Percentiles rank a stretch among this genome's conserved stretches.
Evolutionary conservation across 1,284 basidiomycete genomes (phyloP).

Genomic region (Naganishia albida): DNA sequence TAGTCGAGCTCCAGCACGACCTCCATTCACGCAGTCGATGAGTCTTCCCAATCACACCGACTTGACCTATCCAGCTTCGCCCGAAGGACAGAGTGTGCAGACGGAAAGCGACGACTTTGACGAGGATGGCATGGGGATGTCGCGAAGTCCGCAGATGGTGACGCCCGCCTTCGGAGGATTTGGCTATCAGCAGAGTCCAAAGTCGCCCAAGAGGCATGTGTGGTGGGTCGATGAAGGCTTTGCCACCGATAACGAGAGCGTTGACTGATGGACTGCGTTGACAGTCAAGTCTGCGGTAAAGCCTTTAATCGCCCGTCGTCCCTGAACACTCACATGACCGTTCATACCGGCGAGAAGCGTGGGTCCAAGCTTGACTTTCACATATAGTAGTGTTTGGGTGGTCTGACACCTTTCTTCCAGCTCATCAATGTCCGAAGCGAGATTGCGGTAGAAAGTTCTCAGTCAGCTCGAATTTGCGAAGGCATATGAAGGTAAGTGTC

Average conservation of each 20-base stretch:
- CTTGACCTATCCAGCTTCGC: background rate
- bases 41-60: constrained; percentile 6
- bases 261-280: no score
- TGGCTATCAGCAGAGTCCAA: constrained; percentile 2
- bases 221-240: background rate
- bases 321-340: constrained; percentile 67
- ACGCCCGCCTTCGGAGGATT: background rate
- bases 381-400: constrained; percentile 9
- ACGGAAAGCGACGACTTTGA: constrained; percentile 10
- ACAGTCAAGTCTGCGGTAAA: constrained; percentile 60
- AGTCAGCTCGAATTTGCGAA: constrained; percentile 64
- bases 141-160: background rate
- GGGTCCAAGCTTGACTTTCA: constrained; percentile 39
- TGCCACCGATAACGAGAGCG: no score
- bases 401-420: constrained; percentile 49
- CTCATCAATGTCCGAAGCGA: constrained; percentile 59
- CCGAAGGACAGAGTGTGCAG: constrained; percentile 1
- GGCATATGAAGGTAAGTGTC: constrained; percentile 58
- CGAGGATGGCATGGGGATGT: constrained; percentile 2
- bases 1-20: background rate
- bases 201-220: constrained; percentile 25
- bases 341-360: constrained; percentile 67
- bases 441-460: constrained; percentile 62
- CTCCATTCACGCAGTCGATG: constrained; percentile 1
- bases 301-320: constrained; percentile 66